phyloP scores from a whole-genome alignment of 2,329 filamentous ascomycete genomes.

The Xylaria sp. region DNA sequence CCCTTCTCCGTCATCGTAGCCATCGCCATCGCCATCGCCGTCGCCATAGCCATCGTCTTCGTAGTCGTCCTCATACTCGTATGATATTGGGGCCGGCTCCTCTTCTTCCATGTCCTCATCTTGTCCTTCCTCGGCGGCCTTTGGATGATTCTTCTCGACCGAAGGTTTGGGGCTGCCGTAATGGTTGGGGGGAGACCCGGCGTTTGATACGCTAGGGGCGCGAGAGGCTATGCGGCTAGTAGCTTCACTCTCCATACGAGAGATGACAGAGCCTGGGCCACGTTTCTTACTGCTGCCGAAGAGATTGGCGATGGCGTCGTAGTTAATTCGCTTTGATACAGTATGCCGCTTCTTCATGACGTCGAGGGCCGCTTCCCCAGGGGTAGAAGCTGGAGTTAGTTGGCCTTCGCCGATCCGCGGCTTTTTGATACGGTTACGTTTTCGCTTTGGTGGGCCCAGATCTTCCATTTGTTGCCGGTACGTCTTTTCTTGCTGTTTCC shows the following conservation, averaged over 20 bases:
- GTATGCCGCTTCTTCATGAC: conserved; percentile 72
- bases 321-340: conserved; percentile 81
- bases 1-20: conserved; percentile 49
- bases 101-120: conserved; percentile 53
- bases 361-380: conserved; percentile 74
- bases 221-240: conserved; percentile 52
- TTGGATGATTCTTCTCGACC: conserved; percentile 50
- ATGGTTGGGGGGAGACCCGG: conserved; percentile 45
- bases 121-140: conserved; percentile 48
- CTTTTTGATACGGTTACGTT: conserved; percentile 60
- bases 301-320: conserved; percentile 69
- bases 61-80: conserved; percentile 49
- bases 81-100: conserved; percentile 52
- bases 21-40: conserved; percentile 49
- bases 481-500: conserved; percentile 84
- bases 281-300: conserved; percentile 61
- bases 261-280: conserved; percentile 62
- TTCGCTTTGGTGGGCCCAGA: conserved; percentile 64
- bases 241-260: conserved; percentile 57
- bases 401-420: conserved; percentile 73
- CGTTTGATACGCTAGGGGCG: conserved; percentile 50
- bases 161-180: conserved; percentile 24
- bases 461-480: conserved; percentile 75
- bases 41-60: conserved; percentile 41
- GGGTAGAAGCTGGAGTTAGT: conserved; percentile 72